Evolutionary conservation across 306 rosid genomes (phyloP), one percentile per base, ranked within the genome.

Genomic region (Morella rubra): DNA sequence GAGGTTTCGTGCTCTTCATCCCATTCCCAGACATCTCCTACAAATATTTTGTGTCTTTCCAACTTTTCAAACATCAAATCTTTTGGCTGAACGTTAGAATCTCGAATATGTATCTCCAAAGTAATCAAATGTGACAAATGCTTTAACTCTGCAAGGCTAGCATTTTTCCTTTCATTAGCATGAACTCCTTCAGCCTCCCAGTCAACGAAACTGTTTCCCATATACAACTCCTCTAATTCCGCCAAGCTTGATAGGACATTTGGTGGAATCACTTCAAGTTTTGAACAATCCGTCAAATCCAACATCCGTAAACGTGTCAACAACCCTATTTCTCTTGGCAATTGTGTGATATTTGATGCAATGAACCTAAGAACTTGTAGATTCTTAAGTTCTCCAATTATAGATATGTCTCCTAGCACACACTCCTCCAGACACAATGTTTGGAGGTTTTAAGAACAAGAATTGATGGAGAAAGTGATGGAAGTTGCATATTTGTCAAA

Each of bases 211-310:
- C n/a, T n/a, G n/a, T n/a, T n/a, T n/a, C n/a, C n/a, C n/a, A n/a
- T n/a, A n/a, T n/a, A n/a, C n/a, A n/a, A n/a, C n/a, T n/a, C n/a
- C n/a, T n/a, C n/a, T n/a, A n/a, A n/a, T n/a, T n/a, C n/a, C n/a
- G n/a, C n/a, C 62, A 71, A 50, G 46, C 24, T 50, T 1, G 75
- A 71, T 1, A 71, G n/a, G 20, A 71, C 55, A 51, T 71, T 71
- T 19, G 61, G 75, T 27, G 41, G 75, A 71, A 71, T 71, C 44
- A 71, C 61, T 37, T 14, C 12, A 27, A 71, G 75, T 5, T 27
- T 40, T 1, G 62, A 71, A 71, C 75, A 71, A 47, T 19, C 3
- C 1, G n/a, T 70, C 74, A 70, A 24, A 41, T 71, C 74, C 16
- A 71, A 50, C 16, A 72, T 14, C 49, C 60, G 27, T 1, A 72